These are phyloP conservation scores for Vaccinium myrtillus DNA, from an alignment of 148 eudicot species.

Conservation along the genomic window DNA sequence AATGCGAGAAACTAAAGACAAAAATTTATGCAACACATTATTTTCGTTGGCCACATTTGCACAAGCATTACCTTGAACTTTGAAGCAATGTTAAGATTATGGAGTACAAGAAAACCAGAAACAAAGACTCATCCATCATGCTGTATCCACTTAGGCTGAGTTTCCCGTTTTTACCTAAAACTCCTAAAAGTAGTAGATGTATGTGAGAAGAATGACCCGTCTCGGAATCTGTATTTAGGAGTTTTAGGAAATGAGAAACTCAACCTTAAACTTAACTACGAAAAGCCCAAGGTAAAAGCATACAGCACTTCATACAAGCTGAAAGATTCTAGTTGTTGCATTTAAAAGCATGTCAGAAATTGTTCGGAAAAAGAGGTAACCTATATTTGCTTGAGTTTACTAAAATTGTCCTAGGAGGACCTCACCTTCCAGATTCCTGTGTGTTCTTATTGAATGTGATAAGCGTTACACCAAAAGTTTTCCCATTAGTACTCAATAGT, in stretches of 20 bases:
- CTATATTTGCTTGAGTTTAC: background rate
- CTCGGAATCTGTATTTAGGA: too few relatives aligned
- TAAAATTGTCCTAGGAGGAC: background rate
- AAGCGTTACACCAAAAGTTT: background rate
- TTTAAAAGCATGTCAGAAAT: background rate
- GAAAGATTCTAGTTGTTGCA: background rate
- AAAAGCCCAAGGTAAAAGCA: background rate
- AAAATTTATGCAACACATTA: background rate
- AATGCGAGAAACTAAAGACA: slow-evolving; percentile 62
- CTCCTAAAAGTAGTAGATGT: too few relatives aligned
- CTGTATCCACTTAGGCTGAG: background rate
- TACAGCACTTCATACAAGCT: background rate
- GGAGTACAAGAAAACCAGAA: background rate
- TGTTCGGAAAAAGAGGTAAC: background rate
- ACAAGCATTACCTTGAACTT: background rate
- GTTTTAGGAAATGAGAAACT: too few relatives aligned
- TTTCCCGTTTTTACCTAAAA: too few relatives aligned
- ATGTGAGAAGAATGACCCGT: too few relatives aligned
- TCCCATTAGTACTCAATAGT: background rate
- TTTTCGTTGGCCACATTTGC: background rate
- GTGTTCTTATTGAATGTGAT: background rate
- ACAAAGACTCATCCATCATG: background rate
- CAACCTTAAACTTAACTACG: background rate
- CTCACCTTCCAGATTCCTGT: background rate
- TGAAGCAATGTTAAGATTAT: background rate